Conservation (phyloP, 2,329 filamentous ascomycete species). For the Parafenestella ontariensis region DNA sequence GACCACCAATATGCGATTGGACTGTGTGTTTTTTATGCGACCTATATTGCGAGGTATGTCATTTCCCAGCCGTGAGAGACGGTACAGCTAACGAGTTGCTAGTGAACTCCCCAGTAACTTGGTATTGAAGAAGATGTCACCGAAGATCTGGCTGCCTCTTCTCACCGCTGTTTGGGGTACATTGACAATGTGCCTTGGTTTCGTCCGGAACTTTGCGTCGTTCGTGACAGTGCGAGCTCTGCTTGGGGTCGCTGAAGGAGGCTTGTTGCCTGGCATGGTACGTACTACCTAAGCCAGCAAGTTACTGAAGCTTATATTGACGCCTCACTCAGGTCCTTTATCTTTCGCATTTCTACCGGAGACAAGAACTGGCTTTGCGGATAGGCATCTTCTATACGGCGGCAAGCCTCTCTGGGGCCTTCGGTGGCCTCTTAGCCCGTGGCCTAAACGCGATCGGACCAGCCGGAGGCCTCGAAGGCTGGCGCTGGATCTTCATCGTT, state of each 20-base stretch:
- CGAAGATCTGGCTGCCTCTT: constrained; percentile 66
- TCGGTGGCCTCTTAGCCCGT: constrained; percentile 68
- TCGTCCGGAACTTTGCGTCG: constrained; percentile 61
- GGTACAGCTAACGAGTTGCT: constrained; percentile 1
- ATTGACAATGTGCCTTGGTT: constrained; percentile 64
- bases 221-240: constrained; percentile 68
- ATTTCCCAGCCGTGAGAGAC: neutral
- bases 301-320: neutral
- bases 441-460: constrained; percentile 67
- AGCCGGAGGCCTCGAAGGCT: constrained; percentile 61
- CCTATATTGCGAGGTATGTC: constrained; percentile 65
- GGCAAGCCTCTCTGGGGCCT: constrained; percentile 69
- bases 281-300: constrained; percentile 15
- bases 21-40: constrained; percentile 69
- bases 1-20: constrained; percentile 70
- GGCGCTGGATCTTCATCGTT: constrained; percentile 70
- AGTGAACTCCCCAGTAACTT: constrained; percentile 71
- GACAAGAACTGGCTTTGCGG: constrained; percentile 66
- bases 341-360: constrained; percentile 67
- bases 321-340: constrained; percentile 55
- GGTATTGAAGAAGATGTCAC: constrained; percentile 67
- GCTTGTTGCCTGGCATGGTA: constrained; percentile 70
- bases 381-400: constrained; percentile 74
- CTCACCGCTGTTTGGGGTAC: constrained; percentile 66
- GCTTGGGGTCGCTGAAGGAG: constrained; percentile 69